Conservation (phyloP, 176 grass and related monocot species). For the Hordeum marinum region DNA sequence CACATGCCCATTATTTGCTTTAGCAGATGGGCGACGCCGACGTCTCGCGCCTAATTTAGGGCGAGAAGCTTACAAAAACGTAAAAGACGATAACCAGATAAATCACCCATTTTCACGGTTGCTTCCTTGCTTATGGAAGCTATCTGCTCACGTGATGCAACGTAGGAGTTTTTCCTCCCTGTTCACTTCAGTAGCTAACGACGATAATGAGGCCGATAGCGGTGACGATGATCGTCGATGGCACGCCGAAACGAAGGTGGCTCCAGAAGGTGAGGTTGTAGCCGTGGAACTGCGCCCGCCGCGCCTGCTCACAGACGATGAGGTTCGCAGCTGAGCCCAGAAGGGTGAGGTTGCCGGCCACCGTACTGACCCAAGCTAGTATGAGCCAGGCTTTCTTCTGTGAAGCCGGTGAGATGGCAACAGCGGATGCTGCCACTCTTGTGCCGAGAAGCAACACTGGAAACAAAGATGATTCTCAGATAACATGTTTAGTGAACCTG, state of each 20-base stretch:
- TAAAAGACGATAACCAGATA: not conserved
- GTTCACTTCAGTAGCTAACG: conserved; percentile 31
- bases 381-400: conserved; percentile 87
- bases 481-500: not conserved
- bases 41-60: not conserved
- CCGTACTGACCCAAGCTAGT: conserved; percentile 86
- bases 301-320: conserved; percentile 94
- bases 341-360: conserved; percentile 88
- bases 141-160: not conserved
- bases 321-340: conserved; percentile 91
- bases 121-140: conserved; percentile 14
- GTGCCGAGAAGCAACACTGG: conserved; percentile 84
- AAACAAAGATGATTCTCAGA: not conserved
- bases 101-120: not conserved
- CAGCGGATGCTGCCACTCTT: conserved; percentile 81
- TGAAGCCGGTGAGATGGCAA: conserved; percentile 56
- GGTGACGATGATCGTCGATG: conserved; percentile 73
- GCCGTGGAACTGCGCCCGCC: conserved; percentile 53
- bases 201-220: conserved; percentile 70
- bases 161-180: not conserved
- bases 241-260: conserved; percentile 87
- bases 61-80: conserved; percentile 15
- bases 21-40: conserved; percentile 9
- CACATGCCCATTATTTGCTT: conserved; percentile 30
- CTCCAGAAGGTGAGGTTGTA: conserved; percentile 96